Evolutionary conservation across 371 early-diverging fungal genomes (phyloP).

Genomic region (Spiromyces aspiralis): DNA sequence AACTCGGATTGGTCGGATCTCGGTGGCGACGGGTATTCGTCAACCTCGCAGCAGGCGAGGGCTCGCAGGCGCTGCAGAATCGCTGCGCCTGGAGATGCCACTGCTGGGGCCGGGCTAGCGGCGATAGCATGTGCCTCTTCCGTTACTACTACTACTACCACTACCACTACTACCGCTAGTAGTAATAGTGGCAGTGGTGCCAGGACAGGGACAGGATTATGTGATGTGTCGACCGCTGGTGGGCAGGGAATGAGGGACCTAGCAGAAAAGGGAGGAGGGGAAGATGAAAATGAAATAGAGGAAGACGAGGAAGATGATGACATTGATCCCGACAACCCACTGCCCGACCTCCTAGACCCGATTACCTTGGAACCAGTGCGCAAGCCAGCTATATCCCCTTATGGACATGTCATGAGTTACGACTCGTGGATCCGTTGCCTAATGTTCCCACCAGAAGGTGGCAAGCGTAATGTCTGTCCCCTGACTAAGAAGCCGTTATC

Average conservation of each 20-base stretch:
- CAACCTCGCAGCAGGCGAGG: no score
- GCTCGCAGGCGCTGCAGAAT: no score
- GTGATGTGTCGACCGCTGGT: not conserved
- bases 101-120: slow-evolving; percentile 6
- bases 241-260: not conserved
- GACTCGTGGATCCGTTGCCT: slow-evolving; percentile 89
- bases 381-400: slow-evolving; percentile 87
- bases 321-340: slow-evolving; percentile 51
- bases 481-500: slow-evolving; percentile 82
- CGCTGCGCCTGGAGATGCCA: no score
- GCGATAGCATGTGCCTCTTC: not conserved
- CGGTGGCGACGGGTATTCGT: not conserved
- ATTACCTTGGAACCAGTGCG: slow-evolving; percentile 81
- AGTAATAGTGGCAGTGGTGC: no score
- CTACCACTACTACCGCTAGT: slow-evolving; percentile 13
- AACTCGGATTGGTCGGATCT: not conserved
- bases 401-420: slow-evolving; percentile 88
- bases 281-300: slow-evolving; percentile 1
- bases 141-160: slow-evolving; percentile 5
- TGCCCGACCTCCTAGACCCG: slow-evolving; percentile 84
- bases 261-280: slow-evolving; percentile 1
- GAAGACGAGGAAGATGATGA: slow-evolving; percentile 32
- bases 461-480: slow-evolving; percentile 70
- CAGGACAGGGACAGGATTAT: no score
- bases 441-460: slow-evolving; percentile 48